Percentiles rank a stretch among this genome's conserved stretches.
These are phyloP conservation scores for Pythium brachiatum DNA, from an alignment of 352 stramenopile genomes.

Conservation along the genomic window DNA sequence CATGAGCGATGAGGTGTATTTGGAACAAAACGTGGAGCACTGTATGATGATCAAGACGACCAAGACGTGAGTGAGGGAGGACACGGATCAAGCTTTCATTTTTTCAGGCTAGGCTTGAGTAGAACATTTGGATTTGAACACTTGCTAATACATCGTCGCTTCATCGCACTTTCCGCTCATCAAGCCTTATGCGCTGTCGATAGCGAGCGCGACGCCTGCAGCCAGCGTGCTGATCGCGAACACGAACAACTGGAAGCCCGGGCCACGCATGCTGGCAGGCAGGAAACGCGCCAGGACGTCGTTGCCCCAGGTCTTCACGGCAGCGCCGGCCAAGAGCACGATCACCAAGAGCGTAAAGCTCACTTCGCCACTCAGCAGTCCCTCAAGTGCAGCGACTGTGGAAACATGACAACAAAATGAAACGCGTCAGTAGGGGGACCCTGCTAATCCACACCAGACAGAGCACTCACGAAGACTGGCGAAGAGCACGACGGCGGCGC, in stretches of 20 bases:
- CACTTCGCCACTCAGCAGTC: slow-evolving; percentile 11
- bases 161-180: not conserved
- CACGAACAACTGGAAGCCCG: slow-evolving; percentile 17
- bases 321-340: slow-evolving; percentile 11
- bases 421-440: slow-evolving; percentile 1
- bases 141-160: not conserved
- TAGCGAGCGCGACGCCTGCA: slow-evolving; percentile 17
- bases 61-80: slow-evolving; percentile 9
- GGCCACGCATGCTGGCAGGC: slow-evolving; percentile 11
- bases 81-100: not conserved
- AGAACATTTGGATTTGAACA: slow-evolving; percentile 2
- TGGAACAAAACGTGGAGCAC: slow-evolving; percentile 53
- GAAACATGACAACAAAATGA: not conserved
- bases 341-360: slow-evolving; percentile 20
- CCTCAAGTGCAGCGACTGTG: slow-evolving; percentile 19
- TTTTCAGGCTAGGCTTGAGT: not conserved
- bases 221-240: slow-evolving; percentile 19
- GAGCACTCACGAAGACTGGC: slow-evolving; percentile 15
- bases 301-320: slow-evolving; percentile 20
- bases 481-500: slow-evolving; percentile 18
- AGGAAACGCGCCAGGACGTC: slow-evolving; percentile 10
- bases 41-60: slow-evolving; percentile 31
- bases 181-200: slow-evolving; percentile 6
- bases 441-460: not conserved
- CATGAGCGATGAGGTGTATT: slow-evolving; percentile 45